Conservation (phyloP, 2,329 filamentous ascomycete genomes). For the Bretziella fagacearum region DNA sequence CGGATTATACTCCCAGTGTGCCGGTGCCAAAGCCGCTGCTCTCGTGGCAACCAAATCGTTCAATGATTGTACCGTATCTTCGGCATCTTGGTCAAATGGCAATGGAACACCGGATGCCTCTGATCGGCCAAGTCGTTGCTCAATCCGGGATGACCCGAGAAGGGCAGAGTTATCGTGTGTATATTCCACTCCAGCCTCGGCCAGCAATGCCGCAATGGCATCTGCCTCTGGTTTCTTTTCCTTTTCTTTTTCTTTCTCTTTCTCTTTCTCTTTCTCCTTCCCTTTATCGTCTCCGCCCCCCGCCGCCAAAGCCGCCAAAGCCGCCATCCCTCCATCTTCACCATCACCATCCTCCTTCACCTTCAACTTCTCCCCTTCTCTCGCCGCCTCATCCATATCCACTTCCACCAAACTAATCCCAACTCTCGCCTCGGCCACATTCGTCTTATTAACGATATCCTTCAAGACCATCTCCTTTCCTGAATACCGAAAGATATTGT, state of each 20-base stretch:
- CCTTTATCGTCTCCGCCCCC: constrained; percentile 12
- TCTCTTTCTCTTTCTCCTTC: neutral
- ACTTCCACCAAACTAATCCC: constrained; percentile 68
- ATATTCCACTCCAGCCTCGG: constrained; percentile 78
- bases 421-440: constrained; percentile 80
- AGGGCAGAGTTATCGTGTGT: constrained; percentile 95
- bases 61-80: no score
- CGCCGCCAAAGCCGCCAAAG: constrained; percentile 34
- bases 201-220: constrained; percentile 74
- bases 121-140: constrained; percentile 58
- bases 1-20: constrained; percentile 64
- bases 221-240: constrained; percentile 37
- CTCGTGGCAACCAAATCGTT: no score
- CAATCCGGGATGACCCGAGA: constrained; percentile 79
- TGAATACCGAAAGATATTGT: constrained; percentile 73
- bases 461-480: constrained; percentile 63
- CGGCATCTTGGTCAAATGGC: no score
- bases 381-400: constrained; percentile 45
- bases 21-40: no score
- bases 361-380: constrained; percentile 40
- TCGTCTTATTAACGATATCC: constrained; percentile 98
- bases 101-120: constrained; percentile 31
- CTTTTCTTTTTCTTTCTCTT: neutral
- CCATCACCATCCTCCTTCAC: constrained; percentile 39
- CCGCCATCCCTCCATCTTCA: no score